Evolutionary conservation across 2,329 filamentous ascomycete genomes (phyloP).

Genomic region (Neonectria sp.): DNA sequence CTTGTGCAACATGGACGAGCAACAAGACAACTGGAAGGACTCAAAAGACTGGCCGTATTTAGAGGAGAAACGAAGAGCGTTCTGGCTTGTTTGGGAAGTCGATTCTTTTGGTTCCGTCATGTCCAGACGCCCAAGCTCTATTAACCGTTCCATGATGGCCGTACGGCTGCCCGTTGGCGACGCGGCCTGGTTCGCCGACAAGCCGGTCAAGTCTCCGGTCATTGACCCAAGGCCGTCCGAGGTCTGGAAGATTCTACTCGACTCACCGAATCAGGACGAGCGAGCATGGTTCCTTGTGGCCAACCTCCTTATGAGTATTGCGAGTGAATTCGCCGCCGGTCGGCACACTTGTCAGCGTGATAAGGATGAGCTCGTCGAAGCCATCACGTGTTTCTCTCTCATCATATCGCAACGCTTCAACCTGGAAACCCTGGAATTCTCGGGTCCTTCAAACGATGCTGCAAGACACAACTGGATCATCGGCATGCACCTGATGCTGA

Average conservation of each 20-base stretch:
- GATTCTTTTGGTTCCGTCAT: conserved; percentile 12
- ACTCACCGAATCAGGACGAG: conserved; percentile 21
- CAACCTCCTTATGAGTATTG: conserved; percentile 15
- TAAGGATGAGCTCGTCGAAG: conserved; percentile 9
- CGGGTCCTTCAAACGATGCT: not conserved
- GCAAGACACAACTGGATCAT: conserved; percentile 17
- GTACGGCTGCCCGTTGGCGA: conserved; percentile 12
- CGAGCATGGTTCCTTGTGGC: conserved; percentile 18
- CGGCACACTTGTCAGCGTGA: not conserved
- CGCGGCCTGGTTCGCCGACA: conserved; percentile 13
- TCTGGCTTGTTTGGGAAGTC: conserved; percentile 16
- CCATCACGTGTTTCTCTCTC: conserved; percentile 7
- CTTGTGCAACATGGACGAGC: conserved; percentile 18
- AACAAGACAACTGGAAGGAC: conserved; percentile 1
- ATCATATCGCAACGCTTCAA: conserved; percentile 5
- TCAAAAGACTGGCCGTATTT: conserved; percentile 3
- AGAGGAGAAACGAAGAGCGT: conserved; percentile 10
- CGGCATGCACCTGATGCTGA: conserved; percentile 19
- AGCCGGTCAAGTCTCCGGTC: conserved; percentile 14
- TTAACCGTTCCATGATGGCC: conserved; percentile 11
- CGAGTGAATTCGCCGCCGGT: not conserved
- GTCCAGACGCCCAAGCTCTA: conserved; percentile 14
- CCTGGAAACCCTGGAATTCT: conserved; percentile 3
- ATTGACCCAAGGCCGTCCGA: conserved; percentile 9
- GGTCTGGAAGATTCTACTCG: conserved; percentile 14